These are phyloP conservation scores for Nitzschia sp. DNA, from an alignment of 108 stramenopile species.

Conservation along the genomic window DNA sequence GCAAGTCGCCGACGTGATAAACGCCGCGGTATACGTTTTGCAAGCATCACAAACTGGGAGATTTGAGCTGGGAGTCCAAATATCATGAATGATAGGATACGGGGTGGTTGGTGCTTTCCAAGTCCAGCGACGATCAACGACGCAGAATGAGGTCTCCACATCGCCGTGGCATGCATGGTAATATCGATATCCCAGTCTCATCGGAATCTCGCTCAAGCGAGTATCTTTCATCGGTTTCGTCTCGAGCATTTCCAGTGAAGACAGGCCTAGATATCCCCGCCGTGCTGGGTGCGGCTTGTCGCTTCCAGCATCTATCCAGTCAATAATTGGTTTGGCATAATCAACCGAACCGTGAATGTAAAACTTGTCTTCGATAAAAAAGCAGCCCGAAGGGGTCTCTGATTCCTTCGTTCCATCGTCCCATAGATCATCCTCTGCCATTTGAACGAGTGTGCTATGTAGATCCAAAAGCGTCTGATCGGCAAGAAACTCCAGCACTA, in stretches of 20 bases:
- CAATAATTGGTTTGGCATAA: conserved; percentile 43
- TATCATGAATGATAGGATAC: conserved; percentile 58
- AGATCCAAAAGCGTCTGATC: conserved; percentile 76
- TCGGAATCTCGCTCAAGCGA: conserved; percentile 50
- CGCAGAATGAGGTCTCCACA: conserved; percentile 41
- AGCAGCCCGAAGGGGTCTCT: conserved; percentile 40
- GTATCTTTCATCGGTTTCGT: conserved; percentile 45
- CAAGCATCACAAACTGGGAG: conserved; percentile 47
- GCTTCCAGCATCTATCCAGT: conserved; percentile 36
- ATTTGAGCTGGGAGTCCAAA: conserved; percentile 36
- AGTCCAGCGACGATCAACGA: conserved; percentile 32
- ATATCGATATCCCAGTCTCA: conserved; percentile 73
- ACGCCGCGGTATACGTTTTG: conserved; percentile 20
- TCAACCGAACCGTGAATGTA: conserved; percentile 62
- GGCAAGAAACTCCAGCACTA: conserved; percentile 71
- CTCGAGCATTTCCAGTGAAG: neutral
- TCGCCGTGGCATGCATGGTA: conserved; percentile 64
- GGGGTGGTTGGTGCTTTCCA: neutral
- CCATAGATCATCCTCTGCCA: conserved; percentile 54
- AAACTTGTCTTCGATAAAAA: conserved; percentile 77
- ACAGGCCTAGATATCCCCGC: conserved; percentile 34
- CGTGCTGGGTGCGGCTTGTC: conserved; percentile 21
- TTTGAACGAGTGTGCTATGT: conserved; percentile 61
- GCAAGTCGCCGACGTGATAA: conserved; percentile 14
- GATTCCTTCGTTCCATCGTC: conserved; percentile 3